phyloP scores from a whole-genome alignment of 2,329 filamentous ascomycete species.

The Apiospora kogelbergensis region DNA sequence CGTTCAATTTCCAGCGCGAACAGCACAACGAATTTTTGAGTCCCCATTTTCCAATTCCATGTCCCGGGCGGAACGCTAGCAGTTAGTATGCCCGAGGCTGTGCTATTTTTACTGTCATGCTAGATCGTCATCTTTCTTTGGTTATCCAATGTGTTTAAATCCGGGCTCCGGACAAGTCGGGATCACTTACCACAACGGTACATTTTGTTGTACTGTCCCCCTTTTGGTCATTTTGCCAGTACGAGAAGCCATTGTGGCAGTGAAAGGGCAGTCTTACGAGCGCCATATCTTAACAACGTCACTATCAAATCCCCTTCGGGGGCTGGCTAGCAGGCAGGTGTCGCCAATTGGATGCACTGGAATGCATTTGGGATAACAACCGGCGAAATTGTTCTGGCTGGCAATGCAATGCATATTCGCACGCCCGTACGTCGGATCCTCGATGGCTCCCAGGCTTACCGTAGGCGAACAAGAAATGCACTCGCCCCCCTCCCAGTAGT shows the following conservation, averaged over 20 bases:
- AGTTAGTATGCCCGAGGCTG: slow-evolving; percentile 1
- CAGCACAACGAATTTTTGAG: background rate
- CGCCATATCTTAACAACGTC: background rate
- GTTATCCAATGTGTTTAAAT: slow-evolving; percentile 1
- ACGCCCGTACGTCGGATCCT: background rate
- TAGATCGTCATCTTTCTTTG: slow-evolving; percentile 7
- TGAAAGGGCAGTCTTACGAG: background rate
- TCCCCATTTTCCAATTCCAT: background rate
- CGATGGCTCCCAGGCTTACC: background rate
- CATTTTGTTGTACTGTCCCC: background rate
- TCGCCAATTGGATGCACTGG: background rate
- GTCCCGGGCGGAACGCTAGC: background rate
- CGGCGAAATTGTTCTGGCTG: background rate
- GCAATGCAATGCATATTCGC: background rate
- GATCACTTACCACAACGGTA: background rate
- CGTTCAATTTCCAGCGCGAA: background rate
- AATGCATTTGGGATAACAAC: background rate
- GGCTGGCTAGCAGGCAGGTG: background rate
- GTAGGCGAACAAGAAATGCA: slow-evolving; percentile 2
- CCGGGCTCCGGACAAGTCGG: slow-evolving; percentile 1
- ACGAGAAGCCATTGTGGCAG: slow-evolving; percentile 5
- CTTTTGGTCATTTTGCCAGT: background rate
- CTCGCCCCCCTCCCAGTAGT: background rate
- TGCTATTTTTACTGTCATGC: slow-evolving; percentile 1
- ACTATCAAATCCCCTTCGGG: background rate